Evolutionary conservation across 2,329 filamentous ascomycete genomes (phyloP).

Genomic region (Scedosporium apiospermum): DNA sequence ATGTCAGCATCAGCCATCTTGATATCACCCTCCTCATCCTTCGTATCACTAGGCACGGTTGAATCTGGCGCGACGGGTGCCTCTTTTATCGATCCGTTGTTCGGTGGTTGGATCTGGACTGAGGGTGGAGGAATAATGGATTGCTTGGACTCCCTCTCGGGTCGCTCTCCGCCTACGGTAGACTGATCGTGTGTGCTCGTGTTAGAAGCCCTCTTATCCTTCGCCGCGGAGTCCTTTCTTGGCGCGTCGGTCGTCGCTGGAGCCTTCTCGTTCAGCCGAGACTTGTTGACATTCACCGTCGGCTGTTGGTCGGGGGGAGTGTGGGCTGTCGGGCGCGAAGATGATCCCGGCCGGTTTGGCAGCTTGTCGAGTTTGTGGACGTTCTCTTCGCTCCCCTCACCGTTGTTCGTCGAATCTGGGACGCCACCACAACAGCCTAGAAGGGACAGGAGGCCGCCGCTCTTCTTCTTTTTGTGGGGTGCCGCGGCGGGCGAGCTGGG

Average conservation of each 20-base stretch:
- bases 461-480: slow-evolving; percentile 45
- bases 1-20: slow-evolving; percentile 57
- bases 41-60: background rate
- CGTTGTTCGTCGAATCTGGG: slow-evolving; percentile 47
- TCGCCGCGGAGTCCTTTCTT: slow-evolving; percentile 24
- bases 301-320: slow-evolving; percentile 42
- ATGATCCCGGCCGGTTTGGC: slow-evolving; percentile 43
- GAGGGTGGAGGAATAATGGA: slow-evolving; percentile 17
- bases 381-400: slow-evolving; percentile 43
- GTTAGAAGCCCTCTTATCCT: slow-evolving; percentile 36
- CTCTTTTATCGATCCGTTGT: slow-evolving; percentile 10
- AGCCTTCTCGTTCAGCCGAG: slow-evolving; percentile 41
- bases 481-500: slow-evolving; percentile 38
- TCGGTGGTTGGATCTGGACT: slow-evolving; percentile 31
- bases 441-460: slow-evolving; percentile 46
- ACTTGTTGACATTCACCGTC: slow-evolving; percentile 23
- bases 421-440: slow-evolving; percentile 58
- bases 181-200: slow-evolving; percentile 37
- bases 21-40: slow-evolving; percentile 48
- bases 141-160: slow-evolving; percentile 36
- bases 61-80: background rate
- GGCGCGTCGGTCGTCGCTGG: slow-evolving; percentile 20
- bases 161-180: slow-evolving; percentile 23
- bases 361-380: slow-evolving; percentile 51
- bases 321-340: slow-evolving; percentile 42